Evolutionary conservation across 2,329 filamentous ascomycete genomes (phyloP).

Genomic region (Talaromyces sp.): DNA sequence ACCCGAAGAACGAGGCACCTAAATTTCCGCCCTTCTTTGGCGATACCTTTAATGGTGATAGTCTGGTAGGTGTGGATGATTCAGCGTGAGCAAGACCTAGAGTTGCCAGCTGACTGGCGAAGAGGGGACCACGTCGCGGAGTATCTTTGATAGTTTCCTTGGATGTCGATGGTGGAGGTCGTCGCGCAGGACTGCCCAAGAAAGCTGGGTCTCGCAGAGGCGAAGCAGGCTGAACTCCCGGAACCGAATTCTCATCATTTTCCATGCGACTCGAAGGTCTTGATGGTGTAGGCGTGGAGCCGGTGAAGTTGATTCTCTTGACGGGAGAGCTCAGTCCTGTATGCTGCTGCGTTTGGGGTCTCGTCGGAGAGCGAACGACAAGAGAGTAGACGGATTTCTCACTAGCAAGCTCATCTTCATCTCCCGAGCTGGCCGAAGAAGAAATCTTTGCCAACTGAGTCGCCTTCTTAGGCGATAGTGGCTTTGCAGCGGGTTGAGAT

Average conservation of each 20-base stretch:
- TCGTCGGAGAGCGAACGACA: slow-evolving; percentile 27
- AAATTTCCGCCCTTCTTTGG: slow-evolving; percentile 35
- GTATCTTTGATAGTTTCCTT: slow-evolving; percentile 38
- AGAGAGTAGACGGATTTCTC: slow-evolving; percentile 26
- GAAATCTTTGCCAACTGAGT: slow-evolving; percentile 39
- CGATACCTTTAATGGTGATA: slow-evolving; percentile 38
- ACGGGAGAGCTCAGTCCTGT: slow-evolving; percentile 29
- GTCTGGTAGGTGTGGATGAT: slow-evolving; percentile 20
- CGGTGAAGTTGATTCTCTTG: slow-evolving; percentile 32
- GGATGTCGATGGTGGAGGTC: slow-evolving; percentile 39
- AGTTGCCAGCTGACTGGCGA: slow-evolving; percentile 18
- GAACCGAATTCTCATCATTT: slow-evolving; percentile 25
- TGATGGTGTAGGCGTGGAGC: slow-evolving; percentile 11
- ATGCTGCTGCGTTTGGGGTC: slow-evolving; percentile 15
- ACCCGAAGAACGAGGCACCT: slow-evolving; percentile 30
- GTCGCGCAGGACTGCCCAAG: slow-evolving; percentile 40
- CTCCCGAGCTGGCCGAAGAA: slow-evolving; percentile 31
- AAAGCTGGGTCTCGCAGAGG: slow-evolving; percentile 28
- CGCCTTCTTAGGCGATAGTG: slow-evolving; percentile 45
- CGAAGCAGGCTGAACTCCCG: slow-evolving; percentile 20
- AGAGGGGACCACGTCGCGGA: slow-evolving; percentile 28
- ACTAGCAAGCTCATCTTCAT: slow-evolving; percentile 39
- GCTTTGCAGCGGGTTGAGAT: slow-evolving; percentile 27
- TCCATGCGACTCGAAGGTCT: slow-evolving; percentile 18
- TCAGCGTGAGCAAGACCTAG: slow-evolving; percentile 15